A percentile compares a stretch with the other conserved stretches of the same genome.
Conservation (phyloP, 2,329 filamentous ascomycete genomes). For the Ophidiomyces ophidiicola region DNA sequence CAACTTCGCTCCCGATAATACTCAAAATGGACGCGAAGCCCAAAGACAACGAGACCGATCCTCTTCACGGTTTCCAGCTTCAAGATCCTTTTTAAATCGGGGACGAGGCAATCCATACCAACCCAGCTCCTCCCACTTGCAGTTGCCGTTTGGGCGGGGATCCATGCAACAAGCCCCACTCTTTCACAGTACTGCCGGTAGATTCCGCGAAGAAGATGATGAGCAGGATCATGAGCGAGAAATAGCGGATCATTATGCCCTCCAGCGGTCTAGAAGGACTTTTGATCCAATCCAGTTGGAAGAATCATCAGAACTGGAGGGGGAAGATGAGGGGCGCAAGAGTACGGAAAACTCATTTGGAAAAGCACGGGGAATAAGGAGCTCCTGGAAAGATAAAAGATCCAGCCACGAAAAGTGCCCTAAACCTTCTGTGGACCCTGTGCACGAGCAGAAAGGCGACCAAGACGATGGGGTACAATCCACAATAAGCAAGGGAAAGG, state of each 20-base stretch:
- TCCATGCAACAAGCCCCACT: slow-evolving; percentile 64
- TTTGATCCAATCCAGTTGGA: slow-evolving; percentile 73
- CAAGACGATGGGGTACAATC: slow-evolving; percentile 25
- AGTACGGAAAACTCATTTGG: slow-evolving; percentile 43
- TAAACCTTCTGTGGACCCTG: slow-evolving; percentile 20
- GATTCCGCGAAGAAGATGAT: slow-evolving; percentile 86
- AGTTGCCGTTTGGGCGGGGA: slow-evolving; percentile 67
- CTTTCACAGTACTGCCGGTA: slow-evolving; percentile 85
- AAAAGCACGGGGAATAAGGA: slow-evolving; percentile 41
- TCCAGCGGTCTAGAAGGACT: slow-evolving; percentile 79
- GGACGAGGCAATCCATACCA: slow-evolving; percentile 67
- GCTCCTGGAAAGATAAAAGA: slow-evolving; percentile 45
- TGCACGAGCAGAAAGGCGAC: slow-evolving; percentile 28
- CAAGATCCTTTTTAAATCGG: slow-evolving; percentile 41
- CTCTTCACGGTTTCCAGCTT: slow-evolving; percentile 38
- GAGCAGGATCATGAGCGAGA: slow-evolving; percentile 82
- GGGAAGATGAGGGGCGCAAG: slow-evolving; percentile 40
- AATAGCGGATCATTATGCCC: slow-evolving; percentile 82
- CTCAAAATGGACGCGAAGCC: slow-evolving; percentile 39
- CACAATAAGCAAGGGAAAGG: slow-evolving; percentile 46
- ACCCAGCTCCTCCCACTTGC: slow-evolving; percentile 55
- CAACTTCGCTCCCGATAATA: slow-evolving; percentile 53
- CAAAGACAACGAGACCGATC: slow-evolving; percentile 34
- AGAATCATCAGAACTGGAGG: slow-evolving; percentile 73
- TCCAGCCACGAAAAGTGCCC: slow-evolving; percentile 19